These are phyloP conservation scores for Botryotinia globosa DNA, from an alignment of 2,329 filamentous ascomycete species.

Conservation along the genomic window DNA sequence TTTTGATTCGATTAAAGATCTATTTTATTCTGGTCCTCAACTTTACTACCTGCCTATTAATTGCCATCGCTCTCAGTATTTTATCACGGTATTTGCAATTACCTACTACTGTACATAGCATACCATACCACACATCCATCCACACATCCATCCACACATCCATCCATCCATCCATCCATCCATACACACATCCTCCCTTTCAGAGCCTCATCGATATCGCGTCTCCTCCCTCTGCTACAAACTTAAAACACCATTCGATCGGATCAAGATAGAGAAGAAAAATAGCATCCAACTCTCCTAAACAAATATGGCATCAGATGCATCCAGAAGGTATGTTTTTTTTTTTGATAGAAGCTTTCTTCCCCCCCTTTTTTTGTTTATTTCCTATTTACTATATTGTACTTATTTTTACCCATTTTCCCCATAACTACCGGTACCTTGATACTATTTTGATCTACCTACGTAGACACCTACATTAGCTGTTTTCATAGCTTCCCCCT, in stretches of 20 bases:
- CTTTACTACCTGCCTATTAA: neutral
- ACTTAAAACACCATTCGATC: neutral
- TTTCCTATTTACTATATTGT: neutral
- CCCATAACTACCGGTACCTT: constrained; percentile 1
- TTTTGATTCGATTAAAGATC: constrained; percentile 6
- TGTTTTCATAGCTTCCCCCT: constrained; percentile 18
- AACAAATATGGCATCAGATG: constrained; percentile 32
- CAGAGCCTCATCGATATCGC: constrained; percentile 3
- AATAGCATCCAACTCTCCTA: neutral
- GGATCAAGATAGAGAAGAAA: neutral
- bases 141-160: too few relatives aligned
- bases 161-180: too few relatives aligned
- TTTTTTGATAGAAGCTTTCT: constrained; percentile 10
- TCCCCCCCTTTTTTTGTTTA: neutral
- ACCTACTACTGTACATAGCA: neutral
- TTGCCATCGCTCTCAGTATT: constrained; percentile 8
- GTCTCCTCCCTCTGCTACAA: neutral
- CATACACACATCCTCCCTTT: neutral
- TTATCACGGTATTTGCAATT: neutral
- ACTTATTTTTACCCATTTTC: neutral
- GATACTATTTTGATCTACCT: constrained; percentile 11
- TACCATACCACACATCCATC: neutral
- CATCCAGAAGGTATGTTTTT: constrained; percentile 34
- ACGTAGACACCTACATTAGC: constrained; percentile 7
- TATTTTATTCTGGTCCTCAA: too few relatives aligned